Percentiles rank a stretch among this genome's conserved stretches.
phyloP scores from a whole-genome alignment of 192 early-diverging fungal species.

The Coemansia sp. region DNA sequence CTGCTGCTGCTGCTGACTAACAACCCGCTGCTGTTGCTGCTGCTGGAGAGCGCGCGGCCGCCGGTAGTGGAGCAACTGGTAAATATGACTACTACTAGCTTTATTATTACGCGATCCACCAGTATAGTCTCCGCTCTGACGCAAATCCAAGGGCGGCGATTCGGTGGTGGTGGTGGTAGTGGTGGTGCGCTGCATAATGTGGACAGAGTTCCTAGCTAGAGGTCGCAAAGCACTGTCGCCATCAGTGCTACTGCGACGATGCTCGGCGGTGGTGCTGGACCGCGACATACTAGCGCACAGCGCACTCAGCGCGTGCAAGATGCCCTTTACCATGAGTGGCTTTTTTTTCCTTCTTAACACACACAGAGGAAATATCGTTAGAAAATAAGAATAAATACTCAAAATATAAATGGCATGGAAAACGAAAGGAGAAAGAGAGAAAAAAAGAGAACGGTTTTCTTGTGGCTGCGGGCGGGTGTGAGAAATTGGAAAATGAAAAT shows the following conservation, averaged over 20 bases:
- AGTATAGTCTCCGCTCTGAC: not conserved
- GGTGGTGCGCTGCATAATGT: conserved; percentile 23
- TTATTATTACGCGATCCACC: not conserved
- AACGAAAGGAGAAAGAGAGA: not conserved
- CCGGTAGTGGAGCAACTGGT: not conserved
- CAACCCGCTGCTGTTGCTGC: no score
- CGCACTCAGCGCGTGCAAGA: conserved; percentile 17
- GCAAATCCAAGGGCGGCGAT: not conserved
- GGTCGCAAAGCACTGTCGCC: not conserved
- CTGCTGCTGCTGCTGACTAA: no score
- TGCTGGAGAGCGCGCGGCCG: not conserved
- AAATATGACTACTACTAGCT: not conserved
- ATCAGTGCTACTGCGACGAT: not conserved
- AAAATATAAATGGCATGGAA: no score
- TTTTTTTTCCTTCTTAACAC: no score
- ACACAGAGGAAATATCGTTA: not conserved
- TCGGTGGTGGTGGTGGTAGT: not conserved
- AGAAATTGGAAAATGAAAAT: not conserved
- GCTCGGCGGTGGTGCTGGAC: not conserved
- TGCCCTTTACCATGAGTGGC: conserved; percentile 4
- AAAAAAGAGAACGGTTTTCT: no score
- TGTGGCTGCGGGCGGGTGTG: not conserved
- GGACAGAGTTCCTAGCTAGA: conserved; percentile 25
- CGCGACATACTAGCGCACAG: conserved; percentile 5
- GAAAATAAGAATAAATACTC: not conserved